Percentiles rank a stretch among this genome's conserved stretches.
Conservation (phyloP, 768 basidiomycete genomes). For the Epithele typhae region DNA sequence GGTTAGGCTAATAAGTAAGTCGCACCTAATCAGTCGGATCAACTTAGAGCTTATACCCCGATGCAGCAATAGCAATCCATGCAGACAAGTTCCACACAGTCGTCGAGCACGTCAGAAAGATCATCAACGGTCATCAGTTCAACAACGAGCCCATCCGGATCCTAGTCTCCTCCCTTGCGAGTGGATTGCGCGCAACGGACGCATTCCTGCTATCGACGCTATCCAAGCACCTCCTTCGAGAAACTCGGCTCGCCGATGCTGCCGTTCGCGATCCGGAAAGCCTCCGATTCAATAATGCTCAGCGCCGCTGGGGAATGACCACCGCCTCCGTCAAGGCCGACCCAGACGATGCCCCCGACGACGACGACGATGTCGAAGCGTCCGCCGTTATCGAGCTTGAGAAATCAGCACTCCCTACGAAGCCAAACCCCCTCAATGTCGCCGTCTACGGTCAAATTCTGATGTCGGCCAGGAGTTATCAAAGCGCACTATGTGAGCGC, state of each 20-base stretch:
- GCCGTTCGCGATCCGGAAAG: conserved; percentile 59
- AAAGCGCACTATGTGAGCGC: conserved; percentile 79
- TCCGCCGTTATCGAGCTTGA: conserved; percentile 19
- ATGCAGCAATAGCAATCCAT: conserved; percentile 67
- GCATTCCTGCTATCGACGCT: conserved; percentile 71
- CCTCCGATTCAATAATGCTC: conserved; percentile 56
- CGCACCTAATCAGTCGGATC: neutral
- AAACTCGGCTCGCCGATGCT: conserved; percentile 65
- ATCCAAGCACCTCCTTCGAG: conserved; percentile 81
- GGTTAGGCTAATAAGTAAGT: conserved; percentile 75
- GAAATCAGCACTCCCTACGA: conserved; percentile 48
- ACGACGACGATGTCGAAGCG: conserved; percentile 32
- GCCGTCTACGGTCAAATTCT: conserved; percentile 81
- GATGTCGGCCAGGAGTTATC: conserved; percentile 81
- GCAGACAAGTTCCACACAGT: conserved; percentile 51
- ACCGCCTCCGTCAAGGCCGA: conserved; percentile 32
- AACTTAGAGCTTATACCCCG: neutral
- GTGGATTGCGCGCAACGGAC: conserved; percentile 66
- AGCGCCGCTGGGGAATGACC: conserved; percentile 52
- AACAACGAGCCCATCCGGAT: conserved; percentile 84
- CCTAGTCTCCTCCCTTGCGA: conserved; percentile 66
- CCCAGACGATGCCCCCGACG: conserved; percentile 36
- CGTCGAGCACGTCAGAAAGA: conserved; percentile 71
- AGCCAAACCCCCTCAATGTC: conserved; percentile 65
- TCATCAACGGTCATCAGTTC: conserved; percentile 76